Evolutionary conservation across 164 flowering plant genomes (phyloP), one percentile per base, ranked within the genome.

Genomic region (Magnolia sinica): DNA sequence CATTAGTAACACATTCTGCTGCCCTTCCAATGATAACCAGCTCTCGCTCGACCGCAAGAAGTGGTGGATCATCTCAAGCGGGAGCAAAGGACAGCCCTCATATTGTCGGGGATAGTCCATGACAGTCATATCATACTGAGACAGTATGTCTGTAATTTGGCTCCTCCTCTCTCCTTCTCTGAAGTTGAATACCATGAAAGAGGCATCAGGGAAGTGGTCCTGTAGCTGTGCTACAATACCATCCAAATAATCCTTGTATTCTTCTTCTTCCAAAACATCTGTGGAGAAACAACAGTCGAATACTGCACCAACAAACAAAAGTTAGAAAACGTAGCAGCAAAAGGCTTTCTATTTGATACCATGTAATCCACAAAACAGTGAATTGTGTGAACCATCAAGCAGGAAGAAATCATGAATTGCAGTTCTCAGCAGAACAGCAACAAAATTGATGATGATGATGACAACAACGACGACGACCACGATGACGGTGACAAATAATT

Each of bases 271-370:
- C 87, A 91, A 74, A 22, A 88, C 88, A 51, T 93, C 94, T 13
- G 91, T 85, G 66, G 98, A 92, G 92, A 95, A 93, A 89, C 98
- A 95, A 84, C 98, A 90, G 83, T 95, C 98, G 79, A 95, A 95
- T 64, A 95, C 98, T 95, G 92, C 84, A 83, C 67, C 59, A 71
- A 50, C 59, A 50, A 37, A 18, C 37, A n/a, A 50, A 71, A 52
- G 49, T 16, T 29, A 73, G 14, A 58, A 73, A 61, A 9, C 2
- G 37, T 20, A 64, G 67, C 45, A 37, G 45, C 45, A 37, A 37
- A 37, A 37, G 45, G 45, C 7, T 37, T 37, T 37, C 45, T 37
- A 37, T 37, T 37, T 37, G 45, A 37, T 37, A 37, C 45, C 45
- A 37, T 37, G 7, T 37, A 37, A 37, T 37, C 45, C 45, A 3